These are phyloP conservation scores for Musa itinerans DNA, from an alignment of 176 grass and related monocot species.

Conservation along the genomic window DNA sequence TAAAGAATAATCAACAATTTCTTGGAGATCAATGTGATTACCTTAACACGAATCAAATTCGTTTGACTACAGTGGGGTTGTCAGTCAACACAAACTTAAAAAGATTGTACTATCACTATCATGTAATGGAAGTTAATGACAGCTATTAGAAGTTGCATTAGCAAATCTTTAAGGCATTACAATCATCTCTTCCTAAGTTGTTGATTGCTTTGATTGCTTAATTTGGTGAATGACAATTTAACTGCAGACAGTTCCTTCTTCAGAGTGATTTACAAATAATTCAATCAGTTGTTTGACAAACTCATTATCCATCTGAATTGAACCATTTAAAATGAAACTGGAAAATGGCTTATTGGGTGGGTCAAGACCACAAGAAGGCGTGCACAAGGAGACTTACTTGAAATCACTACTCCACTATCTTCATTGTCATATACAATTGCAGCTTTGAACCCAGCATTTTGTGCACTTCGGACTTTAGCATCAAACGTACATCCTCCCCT, in stretches of 20 bases:
- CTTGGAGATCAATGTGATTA: too few relatives aligned
- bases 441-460: constrained; percentile 88
- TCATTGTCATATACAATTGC: constrained; percentile 85
- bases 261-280: too few relatives aligned
- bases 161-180: too few relatives aligned
- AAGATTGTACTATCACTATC: too few relatives aligned
- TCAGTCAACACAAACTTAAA: too few relatives aligned
- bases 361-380: neutral
- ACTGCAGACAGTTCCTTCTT: too few relatives aligned
- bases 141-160: too few relatives aligned
- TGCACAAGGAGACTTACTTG: constrained; percentile 55
- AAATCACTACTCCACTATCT: constrained; percentile 50
- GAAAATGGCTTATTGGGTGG: neutral
- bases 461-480: constrained; percentile 64
- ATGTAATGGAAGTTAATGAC: too few relatives aligned
- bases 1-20: too few relatives aligned
- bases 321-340: neutral
- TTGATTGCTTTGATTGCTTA: neutral
- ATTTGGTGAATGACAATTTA: neutral
- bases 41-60: too few relatives aligned
- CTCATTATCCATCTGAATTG: neutral
- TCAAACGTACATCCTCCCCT: constrained; percentile 86
- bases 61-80: too few relatives aligned
- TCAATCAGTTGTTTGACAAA: neutral
- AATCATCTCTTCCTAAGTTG: neutral